Conservation (phyloP, 305 asterid genomes). For the Rubia balearica region DNA sequence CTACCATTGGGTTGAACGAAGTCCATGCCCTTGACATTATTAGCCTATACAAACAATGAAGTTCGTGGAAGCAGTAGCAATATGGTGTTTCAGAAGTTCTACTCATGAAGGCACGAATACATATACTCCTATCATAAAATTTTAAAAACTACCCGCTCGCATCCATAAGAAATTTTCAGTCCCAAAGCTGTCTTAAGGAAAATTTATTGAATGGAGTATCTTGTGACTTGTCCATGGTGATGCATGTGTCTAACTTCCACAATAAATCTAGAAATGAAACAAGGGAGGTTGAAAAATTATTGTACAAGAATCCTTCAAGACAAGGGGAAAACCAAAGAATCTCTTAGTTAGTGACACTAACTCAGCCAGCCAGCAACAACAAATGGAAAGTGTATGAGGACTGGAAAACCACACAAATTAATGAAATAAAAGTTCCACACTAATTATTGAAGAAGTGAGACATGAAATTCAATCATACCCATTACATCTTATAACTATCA, state of each 20-base stretch:
- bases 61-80: too few species aligned
- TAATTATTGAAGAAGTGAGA: too few species aligned
- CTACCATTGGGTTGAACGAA: not conserved
- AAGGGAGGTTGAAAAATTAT: too few species aligned
- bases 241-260: too few species aligned
- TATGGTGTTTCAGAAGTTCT: too few species aligned
- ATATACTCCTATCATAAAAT: not conserved
- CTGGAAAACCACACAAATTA: not conserved
- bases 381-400: not conserved
- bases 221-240: not conserved
- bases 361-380: not conserved
- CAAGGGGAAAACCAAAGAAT: not conserved
- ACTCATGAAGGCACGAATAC: too few species aligned
- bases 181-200: not conserved
- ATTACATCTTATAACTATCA: not conserved
- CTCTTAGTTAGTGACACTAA: not conserved
- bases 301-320: not conserved
- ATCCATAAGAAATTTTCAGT: not conserved
- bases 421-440: not conserved
- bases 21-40: not conserved
- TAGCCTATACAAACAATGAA: not conserved
- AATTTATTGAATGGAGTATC: not conserved
- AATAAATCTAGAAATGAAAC: not conserved
- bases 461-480: not conserved
- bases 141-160: not conserved